Evolutionary conservation across 345 rosid genomes (phyloP), one percentile per base, ranked within the genome.

Genomic region (Luvunga scandens): DNA sequence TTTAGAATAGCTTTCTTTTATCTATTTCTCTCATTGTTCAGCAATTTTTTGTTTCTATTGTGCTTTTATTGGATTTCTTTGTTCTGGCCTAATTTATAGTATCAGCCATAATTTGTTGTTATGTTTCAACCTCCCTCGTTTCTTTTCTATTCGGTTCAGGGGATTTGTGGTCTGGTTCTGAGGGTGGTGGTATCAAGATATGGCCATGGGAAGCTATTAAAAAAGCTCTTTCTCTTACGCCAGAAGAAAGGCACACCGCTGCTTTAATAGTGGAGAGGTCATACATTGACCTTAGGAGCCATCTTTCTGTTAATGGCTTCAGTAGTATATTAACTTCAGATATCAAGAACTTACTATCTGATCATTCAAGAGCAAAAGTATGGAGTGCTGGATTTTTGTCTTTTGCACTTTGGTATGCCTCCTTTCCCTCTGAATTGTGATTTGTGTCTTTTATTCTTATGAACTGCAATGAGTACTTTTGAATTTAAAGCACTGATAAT

Each of bases 161-260:
- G 78, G 99, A 95, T 84, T 55, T 95, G 68, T 95, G 99, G 99
- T 92, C 99, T 25, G 98, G 99, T 77, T 88, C 93, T 7, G 99
- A 93, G 86, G 91, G 93, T 59, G 99, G 99, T 45, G 80, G 79
- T 79, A 84, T 95, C 25, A 92, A 87, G 85, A 78, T 92, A 69
- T 95, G 97, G 96, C 97, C 94, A 18, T 93, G 98, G 97, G 97
- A 95, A 72, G 81, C 85, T 80, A 88, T 93, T 57, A 90, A 85
- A 75, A 88, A 87, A 81, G 89, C 96, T 73, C 85, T 93, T 22
- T 86, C 90, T 75, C 83, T 84, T 38, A 81, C 84, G n/a, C n/a
- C 79, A 66, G 97, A 88, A 71, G 83, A 91, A 79, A 88, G 91
- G 67, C 90, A 85, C 65, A 80, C 87, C 89, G 95, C 97, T 77